phyloP scores from a whole-genome alignment of 305 asterid genomes.

The Ilex paraguariensis region DNA sequence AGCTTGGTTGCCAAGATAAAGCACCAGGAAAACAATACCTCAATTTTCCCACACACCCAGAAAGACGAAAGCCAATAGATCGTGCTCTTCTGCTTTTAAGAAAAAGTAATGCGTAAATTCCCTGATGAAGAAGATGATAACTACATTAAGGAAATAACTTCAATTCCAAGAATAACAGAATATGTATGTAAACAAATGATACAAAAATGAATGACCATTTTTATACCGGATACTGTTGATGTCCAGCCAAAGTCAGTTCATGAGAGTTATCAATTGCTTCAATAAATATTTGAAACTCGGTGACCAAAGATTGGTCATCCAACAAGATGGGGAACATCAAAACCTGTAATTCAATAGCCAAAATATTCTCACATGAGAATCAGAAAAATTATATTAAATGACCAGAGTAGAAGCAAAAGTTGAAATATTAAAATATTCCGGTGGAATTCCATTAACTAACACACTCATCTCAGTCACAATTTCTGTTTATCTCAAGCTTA shows the following conservation, averaged over 20 bases:
- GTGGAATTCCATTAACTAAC: too few relatives aligned
- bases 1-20: neutral
- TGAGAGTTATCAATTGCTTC: conserved; percentile 89
- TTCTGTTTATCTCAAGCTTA: too few relatives aligned
- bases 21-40: conserved; percentile 39
- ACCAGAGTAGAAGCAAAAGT: too few relatives aligned
- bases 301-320: conserved; percentile 72
- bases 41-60: conserved; percentile 85
- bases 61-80: conserved; percentile 85
- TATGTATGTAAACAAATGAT: too few relatives aligned
- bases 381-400: too few relatives aligned
- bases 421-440: too few relatives aligned
- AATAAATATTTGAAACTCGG: conserved; percentile 74
- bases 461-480: too few relatives aligned
- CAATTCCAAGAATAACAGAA: too few relatives aligned
- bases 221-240: conserved; percentile 87
- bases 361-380: too few relatives aligned
- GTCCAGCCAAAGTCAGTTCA: conserved; percentile 81
- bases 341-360: conserved; percentile 38
- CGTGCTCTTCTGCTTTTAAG: conserved; percentile 85
- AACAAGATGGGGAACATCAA: conserved; percentile 83
- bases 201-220: too few relatives aligned
- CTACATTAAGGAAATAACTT: conserved; percentile 10
- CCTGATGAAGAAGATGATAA: conserved; percentile 38
- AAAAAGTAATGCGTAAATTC: conserved; percentile 88